These are phyloP conservation scores for Cydonia oblonga DNA, from an alignment of 331 rosid species.

Conservation along the genomic window DNA sequence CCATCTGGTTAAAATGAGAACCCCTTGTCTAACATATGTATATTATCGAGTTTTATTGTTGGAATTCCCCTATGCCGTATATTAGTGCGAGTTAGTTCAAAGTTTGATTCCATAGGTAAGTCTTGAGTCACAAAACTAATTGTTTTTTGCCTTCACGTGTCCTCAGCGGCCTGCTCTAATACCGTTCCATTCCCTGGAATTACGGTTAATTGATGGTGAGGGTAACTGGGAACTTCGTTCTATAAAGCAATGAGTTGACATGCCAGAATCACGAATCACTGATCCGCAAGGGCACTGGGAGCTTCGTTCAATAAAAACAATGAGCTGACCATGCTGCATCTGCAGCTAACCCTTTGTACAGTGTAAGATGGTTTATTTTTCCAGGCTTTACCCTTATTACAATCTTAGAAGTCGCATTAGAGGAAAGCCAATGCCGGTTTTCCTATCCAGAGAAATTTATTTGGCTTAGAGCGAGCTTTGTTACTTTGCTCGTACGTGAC, in stretches of 20 bases:
- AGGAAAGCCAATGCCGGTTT: neutral
- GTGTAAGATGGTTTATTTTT: neutral
- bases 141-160: neutral
- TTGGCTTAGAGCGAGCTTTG: neutral
- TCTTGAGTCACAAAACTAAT: neutral
- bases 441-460: neutral
- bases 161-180: slow-evolving; percentile 90
- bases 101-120: neutral
- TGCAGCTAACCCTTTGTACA: neutral
- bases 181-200: slow-evolving; percentile 75
- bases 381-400: neutral
- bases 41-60: neutral
- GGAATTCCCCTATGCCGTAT: neutral
- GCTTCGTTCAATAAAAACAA: slow-evolving; percentile 35
- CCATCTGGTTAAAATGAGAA: neutral
- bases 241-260: slow-evolving; percentile 44
- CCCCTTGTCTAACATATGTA: neutral
- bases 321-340: neutral
- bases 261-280: slow-evolving; percentile 35
- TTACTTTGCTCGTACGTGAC: neutral
- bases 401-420: neutral
- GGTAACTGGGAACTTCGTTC: slow-evolving; percentile 91
- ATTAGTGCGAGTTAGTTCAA: neutral
- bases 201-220: slow-evolving; percentile 92
- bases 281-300: slow-evolving; percentile 95